A percentile compares a stretch with the other conserved stretches of the same genome.
Evolutionary conservation across 2,329 filamentous ascomycete species (phyloP).

Genomic region (Apiospora kogelbergensis): DNA sequence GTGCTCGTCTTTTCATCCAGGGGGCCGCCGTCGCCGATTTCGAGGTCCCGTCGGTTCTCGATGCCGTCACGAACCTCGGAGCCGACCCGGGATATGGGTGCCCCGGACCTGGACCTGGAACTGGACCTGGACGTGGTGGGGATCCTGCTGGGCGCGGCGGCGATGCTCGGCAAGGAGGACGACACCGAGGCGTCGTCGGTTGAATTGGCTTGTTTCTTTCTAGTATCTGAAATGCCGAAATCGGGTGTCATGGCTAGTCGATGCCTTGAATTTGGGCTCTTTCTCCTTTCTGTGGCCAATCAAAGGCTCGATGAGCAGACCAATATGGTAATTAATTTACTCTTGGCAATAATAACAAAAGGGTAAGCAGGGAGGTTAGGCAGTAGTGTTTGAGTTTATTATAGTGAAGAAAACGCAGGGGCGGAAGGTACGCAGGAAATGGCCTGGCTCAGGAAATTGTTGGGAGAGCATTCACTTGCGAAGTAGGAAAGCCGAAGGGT

Average conservation of each 20-base stretch:
- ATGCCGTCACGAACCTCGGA: slow-evolving; percentile 42
- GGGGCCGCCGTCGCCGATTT: slow-evolving; percentile 34
- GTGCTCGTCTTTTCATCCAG: slow-evolving; percentile 21
- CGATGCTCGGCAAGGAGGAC: neutral
- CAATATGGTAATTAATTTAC: neutral
- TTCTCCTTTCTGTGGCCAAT: neutral
- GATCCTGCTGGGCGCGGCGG: neutral
- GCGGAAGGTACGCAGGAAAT: neutral
- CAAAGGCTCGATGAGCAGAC: neutral
- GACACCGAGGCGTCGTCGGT: neutral
- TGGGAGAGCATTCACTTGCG: neutral
- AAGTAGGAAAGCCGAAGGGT: neutral
- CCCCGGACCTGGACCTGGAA: slow-evolving; percentile 8
- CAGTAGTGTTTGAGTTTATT: neutral
- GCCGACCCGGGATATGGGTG: slow-evolving; percentile 32
- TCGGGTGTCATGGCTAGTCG: neutral
- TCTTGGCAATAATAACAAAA: neutral
- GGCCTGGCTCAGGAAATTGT: neutral
- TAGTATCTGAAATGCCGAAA: neutral
- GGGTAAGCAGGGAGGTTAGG: neutral
- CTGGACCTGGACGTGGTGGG: neutral
- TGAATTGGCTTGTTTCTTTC: neutral
- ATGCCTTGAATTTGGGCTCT: neutral
- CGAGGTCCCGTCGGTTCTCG: slow-evolving; percentile 34
- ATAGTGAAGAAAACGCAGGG: neutral